Evolutionary conservation across 2,329 filamentous ascomycete genomes (phyloP).

Genomic region (Pochonia chlamydosporia): DNA sequence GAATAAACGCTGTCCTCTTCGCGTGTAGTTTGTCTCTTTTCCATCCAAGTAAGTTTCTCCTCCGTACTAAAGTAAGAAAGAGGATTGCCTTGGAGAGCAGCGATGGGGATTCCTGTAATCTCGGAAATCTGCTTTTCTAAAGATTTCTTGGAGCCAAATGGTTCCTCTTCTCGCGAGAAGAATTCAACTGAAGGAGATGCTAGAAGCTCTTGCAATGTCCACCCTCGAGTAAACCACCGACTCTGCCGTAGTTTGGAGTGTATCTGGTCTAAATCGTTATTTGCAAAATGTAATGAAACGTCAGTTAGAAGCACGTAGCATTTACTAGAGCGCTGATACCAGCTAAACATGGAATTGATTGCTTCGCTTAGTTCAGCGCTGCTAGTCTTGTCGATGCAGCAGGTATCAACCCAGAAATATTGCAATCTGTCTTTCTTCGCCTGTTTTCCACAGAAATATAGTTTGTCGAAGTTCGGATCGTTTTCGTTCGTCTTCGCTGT

Average conservation of each 20-base stretch:
- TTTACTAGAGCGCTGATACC: conserved; percentile 7
- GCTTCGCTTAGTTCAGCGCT: too few species aligned
- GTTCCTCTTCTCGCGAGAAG: conserved; percentile 7
- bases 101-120: conserved; percentile 10
- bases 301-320: conserved; percentile 9
- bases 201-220: conserved; percentile 9
- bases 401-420: too few species aligned
- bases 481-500: conserved; percentile 3
- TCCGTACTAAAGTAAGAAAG: conserved; percentile 1
- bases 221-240: conserved; percentile 4
- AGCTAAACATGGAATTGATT: too few species aligned
- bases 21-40: conserved; percentile 2
- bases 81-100: conserved; percentile 6
- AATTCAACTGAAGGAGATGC: conserved; percentile 9
- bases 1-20: conserved; percentile 7
- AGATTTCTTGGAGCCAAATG: conserved; percentile 7
- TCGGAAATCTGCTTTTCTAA: conserved; percentile 7
- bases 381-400: too few species aligned
- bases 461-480: conserved; percentile 7
- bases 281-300: conserved; percentile 2
- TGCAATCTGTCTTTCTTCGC: conserved; percentile 6
- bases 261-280: too few species aligned
- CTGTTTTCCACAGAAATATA: conserved; percentile 9
- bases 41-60: conserved; percentile 3
- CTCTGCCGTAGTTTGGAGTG: conserved; percentile 6